Percentiles rank a stretch among this genome's conserved stretches.
Conservation (phyloP, 2,329 filamentous ascomycete species). For the Pezicula carpinea region DNA sequence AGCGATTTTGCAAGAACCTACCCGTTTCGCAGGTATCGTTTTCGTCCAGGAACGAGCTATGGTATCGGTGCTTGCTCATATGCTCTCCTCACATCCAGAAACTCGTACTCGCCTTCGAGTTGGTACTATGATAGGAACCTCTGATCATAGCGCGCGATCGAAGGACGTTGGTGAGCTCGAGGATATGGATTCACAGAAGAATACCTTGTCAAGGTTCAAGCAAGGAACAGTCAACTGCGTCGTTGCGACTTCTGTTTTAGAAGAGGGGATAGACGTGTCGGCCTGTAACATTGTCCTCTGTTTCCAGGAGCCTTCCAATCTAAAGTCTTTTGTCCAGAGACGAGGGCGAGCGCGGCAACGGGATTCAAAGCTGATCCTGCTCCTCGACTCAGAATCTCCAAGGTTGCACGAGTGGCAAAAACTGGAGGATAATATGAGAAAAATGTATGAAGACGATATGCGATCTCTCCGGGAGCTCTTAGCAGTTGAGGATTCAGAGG, state of each 20-base stretch:
- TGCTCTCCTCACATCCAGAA: slow-evolving; percentile 49
- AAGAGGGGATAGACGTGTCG: slow-evolving; percentile 64
- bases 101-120: slow-evolving; percentile 42
- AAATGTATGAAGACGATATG: slow-evolving; percentile 30
- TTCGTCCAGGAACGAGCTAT: slow-evolving; percentile 63
- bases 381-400: slow-evolving; percentile 41
- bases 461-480: slow-evolving; percentile 16
- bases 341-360: slow-evolving; percentile 60
- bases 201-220: slow-evolving; percentile 47
- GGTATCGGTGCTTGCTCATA: slow-evolving; percentile 52
- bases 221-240: slow-evolving; percentile 47
- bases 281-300: slow-evolving; percentile 61
- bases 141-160: slow-evolving; percentile 31
- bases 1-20: slow-evolving; percentile 39
- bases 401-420: slow-evolving; percentile 51
- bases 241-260: slow-evolving; percentile 59
- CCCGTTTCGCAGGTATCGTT: slow-evolving; percentile 50
- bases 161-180: slow-evolving; percentile 36
- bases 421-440: slow-evolving; percentile 69
- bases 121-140: slow-evolving; percentile 53
- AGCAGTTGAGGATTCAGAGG: slow-evolving; percentile 19
- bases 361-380: slow-evolving; percentile 43
- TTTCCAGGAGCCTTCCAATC: slow-evolving; percentile 55
- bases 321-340: slow-evolving; percentile 62
- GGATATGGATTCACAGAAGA: slow-evolving; percentile 29